phyloP scores from a whole-genome alignment of 2,329 filamentous ascomycete genomes.

The Epichloe coenophiala region DNA sequence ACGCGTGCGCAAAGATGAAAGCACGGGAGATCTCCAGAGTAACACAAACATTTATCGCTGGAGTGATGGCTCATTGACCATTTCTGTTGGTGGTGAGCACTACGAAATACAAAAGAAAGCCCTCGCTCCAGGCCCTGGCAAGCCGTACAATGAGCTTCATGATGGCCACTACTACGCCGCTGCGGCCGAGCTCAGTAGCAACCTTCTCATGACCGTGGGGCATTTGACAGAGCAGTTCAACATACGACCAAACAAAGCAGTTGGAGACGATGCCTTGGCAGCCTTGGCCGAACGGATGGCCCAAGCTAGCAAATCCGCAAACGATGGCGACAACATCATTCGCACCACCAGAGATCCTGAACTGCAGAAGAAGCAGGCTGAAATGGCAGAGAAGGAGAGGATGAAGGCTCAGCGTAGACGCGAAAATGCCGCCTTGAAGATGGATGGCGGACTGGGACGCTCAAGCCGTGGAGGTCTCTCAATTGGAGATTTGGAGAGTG shows the following conservation, averaged over 20 bases:
- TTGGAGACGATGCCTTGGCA: conserved; percentile 59
- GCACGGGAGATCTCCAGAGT: conserved; percentile 54
- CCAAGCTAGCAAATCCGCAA: conserved; percentile 42
- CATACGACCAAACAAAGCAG: conserved; percentile 51
- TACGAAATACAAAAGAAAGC: conserved; percentile 61
- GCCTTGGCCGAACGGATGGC: conserved; percentile 55
- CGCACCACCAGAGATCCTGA: conserved; percentile 62
- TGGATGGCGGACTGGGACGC: conserved; percentile 42
- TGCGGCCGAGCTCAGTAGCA: conserved; percentile 54
- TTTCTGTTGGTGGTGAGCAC: conserved; percentile 62
- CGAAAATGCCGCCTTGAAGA: conserved; percentile 53
- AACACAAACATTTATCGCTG: conserved; percentile 64
- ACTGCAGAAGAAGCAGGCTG: conserved; percentile 58
- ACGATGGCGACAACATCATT: conserved; percentile 52
- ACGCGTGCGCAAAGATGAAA: conserved; percentile 54
- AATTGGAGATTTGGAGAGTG: conserved; percentile 55
- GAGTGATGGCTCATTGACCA: conserved; percentile 66
- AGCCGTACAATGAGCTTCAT: conserved; percentile 50
- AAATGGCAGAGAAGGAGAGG: conserved; percentile 61
- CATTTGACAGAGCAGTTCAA: conserved; percentile 63
- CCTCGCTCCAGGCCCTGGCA: conserved; percentile 47
- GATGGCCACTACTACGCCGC: conserved; percentile 68
- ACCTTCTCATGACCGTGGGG: conserved; percentile 57
- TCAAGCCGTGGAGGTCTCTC: conserved; percentile 46
- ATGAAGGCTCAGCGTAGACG: conserved; percentile 50